phyloP scores from a whole-genome alignment of 2,329 filamentous ascomycete species.

The Pseudocercospora crystallina region DNA sequence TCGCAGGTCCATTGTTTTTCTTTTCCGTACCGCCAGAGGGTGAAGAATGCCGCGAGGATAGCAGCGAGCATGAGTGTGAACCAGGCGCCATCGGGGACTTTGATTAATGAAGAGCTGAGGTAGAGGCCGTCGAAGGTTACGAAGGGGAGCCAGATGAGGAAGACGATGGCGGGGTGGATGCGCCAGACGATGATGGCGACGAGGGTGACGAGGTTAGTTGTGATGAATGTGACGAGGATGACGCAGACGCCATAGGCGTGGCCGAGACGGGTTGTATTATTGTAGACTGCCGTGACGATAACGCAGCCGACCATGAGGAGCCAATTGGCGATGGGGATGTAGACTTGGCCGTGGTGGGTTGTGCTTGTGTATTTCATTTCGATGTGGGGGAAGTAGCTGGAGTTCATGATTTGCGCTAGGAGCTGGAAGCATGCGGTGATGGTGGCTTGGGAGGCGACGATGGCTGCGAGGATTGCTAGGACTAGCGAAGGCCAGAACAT shows the following conservation, averaged over 20 bases:
- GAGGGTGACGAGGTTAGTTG: constrained; percentile 70
- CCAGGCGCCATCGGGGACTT: constrained; percentile 75
- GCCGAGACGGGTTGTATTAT: constrained; percentile 68
- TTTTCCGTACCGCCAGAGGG: constrained; percentile 77
- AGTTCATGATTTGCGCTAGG: constrained; percentile 68
- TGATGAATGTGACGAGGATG: constrained; percentile 75
- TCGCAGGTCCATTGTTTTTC: constrained; percentile 74
- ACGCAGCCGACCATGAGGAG: constrained; percentile 72
- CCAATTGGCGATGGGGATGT: constrained; percentile 75
- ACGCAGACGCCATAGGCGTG: constrained; percentile 79
- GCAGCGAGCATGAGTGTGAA: constrained; percentile 67
- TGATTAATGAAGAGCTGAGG: constrained; percentile 66
- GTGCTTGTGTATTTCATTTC: constrained; percentile 69
- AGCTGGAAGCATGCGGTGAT: constrained; percentile 68
- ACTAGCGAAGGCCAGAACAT: constrained; percentile 68
- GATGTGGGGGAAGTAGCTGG: constrained; percentile 73
- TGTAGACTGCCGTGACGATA: constrained; percentile 64
- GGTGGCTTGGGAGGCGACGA: constrained; percentile 75
- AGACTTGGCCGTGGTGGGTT: constrained; percentile 71
- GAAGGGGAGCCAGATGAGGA: constrained; percentile 62
- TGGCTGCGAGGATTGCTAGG: constrained; percentile 64
- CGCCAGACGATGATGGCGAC: constrained; percentile 73
- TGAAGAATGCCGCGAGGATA: constrained; percentile 63
- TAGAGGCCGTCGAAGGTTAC: constrained; percentile 66
- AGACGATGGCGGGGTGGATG: constrained; percentile 58